Evolutionary conservation across 2,329 filamentous ascomycete genomes (phyloP).

Genomic region (Knoxdaviesia capensis): DNA sequence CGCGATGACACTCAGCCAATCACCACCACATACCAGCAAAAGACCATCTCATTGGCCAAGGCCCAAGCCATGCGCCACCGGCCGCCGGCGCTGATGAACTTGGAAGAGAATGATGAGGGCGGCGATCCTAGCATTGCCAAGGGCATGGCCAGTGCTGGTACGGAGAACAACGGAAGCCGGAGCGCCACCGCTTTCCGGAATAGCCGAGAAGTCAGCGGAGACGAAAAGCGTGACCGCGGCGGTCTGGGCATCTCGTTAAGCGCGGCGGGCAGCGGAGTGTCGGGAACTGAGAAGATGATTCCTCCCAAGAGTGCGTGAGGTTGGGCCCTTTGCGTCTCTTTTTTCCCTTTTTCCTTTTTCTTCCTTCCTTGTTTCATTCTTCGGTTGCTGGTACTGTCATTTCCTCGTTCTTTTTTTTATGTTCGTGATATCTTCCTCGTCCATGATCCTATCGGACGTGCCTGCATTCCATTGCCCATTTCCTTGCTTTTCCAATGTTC

Average conservation of each 20-base stretch:
- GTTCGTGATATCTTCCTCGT: neutral
- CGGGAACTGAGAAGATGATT: slow-evolving; percentile 15
- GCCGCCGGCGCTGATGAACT: slow-evolving; percentile 69
- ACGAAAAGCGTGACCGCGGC: neutral
- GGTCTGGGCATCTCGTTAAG: slow-evolving; percentile 18
- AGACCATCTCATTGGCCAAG: slow-evolving; percentile 83
- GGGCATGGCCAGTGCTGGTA: neutral
- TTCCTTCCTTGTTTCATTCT: neutral
- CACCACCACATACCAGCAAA: slow-evolving; percentile 87
- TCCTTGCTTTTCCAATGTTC: too few species aligned
- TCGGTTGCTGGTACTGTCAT: neutral
- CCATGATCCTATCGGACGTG: too few species aligned
- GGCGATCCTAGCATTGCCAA: slow-evolving; percentile 1
- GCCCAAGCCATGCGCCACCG: slow-evolving; percentile 74
- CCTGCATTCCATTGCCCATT: too few species aligned
- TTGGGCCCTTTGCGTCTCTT: neutral
- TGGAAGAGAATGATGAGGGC: slow-evolving; percentile 23
- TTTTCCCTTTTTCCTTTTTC: neutral
- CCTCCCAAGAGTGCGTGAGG: slow-evolving; percentile 9
- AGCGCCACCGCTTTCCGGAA: too few species aligned
- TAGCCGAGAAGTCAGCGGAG: too few species aligned
- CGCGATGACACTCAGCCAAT: slow-evolving; percentile 63
- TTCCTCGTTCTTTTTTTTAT: neutral
- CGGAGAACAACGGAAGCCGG: slow-evolving; percentile 9
- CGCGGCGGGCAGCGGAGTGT: slow-evolving; percentile 18